Evolutionary conservation across 371 early-diverging fungal genomes (phyloP).

Genomic region (Mortierella sp.): DNA sequence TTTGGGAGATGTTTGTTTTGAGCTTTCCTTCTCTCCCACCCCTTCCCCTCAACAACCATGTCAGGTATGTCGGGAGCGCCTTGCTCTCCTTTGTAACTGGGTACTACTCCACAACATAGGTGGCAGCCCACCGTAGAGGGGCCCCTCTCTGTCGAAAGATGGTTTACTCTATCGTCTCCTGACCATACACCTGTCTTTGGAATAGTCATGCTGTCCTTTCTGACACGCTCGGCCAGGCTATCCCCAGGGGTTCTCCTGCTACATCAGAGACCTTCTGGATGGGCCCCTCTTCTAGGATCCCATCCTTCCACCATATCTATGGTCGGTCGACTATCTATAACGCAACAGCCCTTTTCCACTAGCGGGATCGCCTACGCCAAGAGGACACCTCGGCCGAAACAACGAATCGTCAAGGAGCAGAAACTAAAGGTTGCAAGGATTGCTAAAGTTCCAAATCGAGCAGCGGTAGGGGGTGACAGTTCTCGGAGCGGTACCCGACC

Average conservation of each 20-base stretch:
- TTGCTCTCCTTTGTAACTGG: background rate
- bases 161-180: background rate
- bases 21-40: too few relatives aligned
- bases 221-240: background rate
- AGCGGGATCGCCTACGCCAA: slow-evolving; percentile 24
- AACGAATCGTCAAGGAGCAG: slow-evolving; percentile 41
- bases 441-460: background rate
- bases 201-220: background rate
- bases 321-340: background rate
- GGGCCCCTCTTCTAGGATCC: background rate
- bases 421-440: slow-evolving; percentile 20
- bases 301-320: background rate
- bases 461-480: background rate
- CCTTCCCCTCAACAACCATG: background rate
- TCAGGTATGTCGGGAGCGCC: background rate
- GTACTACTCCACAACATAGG: too few relatives aligned
- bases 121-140: too few relatives aligned
- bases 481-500: slow-evolving; percentile 4
- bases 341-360: slow-evolving; percentile 19
- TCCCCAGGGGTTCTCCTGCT: background rate
- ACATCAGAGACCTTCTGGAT: too few relatives aligned
- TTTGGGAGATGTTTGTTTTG: too few relatives aligned
- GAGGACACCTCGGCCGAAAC: slow-evolving; percentile 45
- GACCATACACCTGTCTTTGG: too few relatives aligned
- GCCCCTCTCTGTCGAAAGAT: too few relatives aligned